phyloP scores from a whole-genome alignment of 2,329 filamentous ascomycete species.

The Xylariomycetidae sp. region DNA sequence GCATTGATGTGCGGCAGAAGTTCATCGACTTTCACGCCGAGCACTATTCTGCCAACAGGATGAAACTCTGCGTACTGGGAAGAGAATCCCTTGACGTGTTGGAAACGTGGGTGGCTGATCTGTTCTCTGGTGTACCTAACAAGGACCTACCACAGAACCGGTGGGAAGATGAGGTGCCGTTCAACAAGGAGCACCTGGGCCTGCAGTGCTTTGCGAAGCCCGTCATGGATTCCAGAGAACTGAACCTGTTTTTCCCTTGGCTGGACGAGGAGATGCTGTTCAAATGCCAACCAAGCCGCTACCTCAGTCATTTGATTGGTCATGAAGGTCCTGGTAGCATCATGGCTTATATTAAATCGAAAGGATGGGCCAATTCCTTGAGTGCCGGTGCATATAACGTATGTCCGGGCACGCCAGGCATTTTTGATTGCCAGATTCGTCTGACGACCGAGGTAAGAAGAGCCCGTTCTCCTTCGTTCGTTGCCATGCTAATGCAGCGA shows the following conservation, averaged over 20 bases:
- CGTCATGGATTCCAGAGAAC: conserved; percentile 76
- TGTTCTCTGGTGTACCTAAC: conserved; percentile 77
- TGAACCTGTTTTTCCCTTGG: conserved; percentile 79
- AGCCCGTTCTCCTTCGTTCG: not conserved
- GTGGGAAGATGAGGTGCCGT: conserved; percentile 47
- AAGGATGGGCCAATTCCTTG: conserved; percentile 82
- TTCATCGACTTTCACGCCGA: conserved; percentile 89
- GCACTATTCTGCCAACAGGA: conserved; percentile 87
- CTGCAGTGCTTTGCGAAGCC: conserved; percentile 83
- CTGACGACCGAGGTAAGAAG: conserved; percentile 69
- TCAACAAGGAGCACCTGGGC: conserved; percentile 42
- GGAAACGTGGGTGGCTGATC: conserved; percentile 75
- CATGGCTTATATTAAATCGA: conserved; percentile 81
- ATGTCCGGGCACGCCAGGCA: conserved; percentile 68
- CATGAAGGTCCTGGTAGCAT: conserved; percentile 92
- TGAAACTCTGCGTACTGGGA: conserved; percentile 86
- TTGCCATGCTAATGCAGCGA: conserved; percentile 3
- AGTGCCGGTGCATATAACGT: conserved; percentile 70
- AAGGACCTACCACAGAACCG: conserved; percentile 63
- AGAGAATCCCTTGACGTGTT: conserved; percentile 75
- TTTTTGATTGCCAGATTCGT: conserved; percentile 74
- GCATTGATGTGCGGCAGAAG: conserved; percentile 79
- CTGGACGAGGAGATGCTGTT: conserved; percentile 76
- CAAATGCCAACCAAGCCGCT: conserved; percentile 76
- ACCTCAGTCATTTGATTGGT: conserved; percentile 82